Conservation (phyloP, 1,284 basidiomycete species). For the Bothia castanella region DNA sequence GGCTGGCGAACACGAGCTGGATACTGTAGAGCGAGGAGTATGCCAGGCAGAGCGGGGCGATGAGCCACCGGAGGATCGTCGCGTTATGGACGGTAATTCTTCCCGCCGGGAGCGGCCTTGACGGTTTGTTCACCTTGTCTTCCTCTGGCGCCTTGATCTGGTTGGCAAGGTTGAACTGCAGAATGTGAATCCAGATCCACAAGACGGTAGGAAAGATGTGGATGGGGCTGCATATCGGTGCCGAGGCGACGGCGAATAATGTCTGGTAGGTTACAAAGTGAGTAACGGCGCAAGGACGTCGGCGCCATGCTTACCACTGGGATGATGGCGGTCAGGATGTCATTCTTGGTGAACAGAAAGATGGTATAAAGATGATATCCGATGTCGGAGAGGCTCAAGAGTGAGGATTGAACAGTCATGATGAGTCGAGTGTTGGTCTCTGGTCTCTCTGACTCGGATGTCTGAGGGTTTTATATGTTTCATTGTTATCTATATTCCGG, state of each 20-base stretch:
- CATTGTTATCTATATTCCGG: not conserved
- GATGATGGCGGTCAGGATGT: slow-evolving; percentile 39
- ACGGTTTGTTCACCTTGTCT: slow-evolving; percentile 40
- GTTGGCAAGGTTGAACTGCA: slow-evolving; percentile 44
- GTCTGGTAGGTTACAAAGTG: slow-evolving; percentile 28
- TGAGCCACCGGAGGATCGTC: slow-evolving; percentile 36
- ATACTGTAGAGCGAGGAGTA: slow-evolving; percentile 34
- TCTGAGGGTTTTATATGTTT: slow-evolving; percentile 13
- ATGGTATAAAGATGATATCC: slow-evolving; percentile 30
- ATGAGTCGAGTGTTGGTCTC: not conserved
- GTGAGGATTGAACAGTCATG: slow-evolving; percentile 14
- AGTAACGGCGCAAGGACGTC: not conserved
- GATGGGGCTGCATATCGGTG: slow-evolving; percentile 25
- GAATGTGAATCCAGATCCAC: slow-evolving; percentile 44
- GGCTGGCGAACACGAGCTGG: slow-evolving; percentile 31
- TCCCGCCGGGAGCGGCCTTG: slow-evolving; percentile 39
- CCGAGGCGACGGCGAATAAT: slow-evolving; percentile 34
- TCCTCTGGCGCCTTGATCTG: slow-evolving; percentile 40
- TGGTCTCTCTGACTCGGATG: not conserved
- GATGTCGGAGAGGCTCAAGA: slow-evolving; percentile 15
- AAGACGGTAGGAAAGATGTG: slow-evolving; percentile 29
- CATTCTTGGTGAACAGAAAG: slow-evolving; percentile 43
- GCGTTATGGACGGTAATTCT: slow-evolving; percentile 35
- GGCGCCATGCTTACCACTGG: slow-evolving; percentile 34
- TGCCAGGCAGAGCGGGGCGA: slow-evolving; percentile 34